Base-by-base conservation (phyloP, 805 yeast genomes). In the Candida pseudofarinosa region DNA sequence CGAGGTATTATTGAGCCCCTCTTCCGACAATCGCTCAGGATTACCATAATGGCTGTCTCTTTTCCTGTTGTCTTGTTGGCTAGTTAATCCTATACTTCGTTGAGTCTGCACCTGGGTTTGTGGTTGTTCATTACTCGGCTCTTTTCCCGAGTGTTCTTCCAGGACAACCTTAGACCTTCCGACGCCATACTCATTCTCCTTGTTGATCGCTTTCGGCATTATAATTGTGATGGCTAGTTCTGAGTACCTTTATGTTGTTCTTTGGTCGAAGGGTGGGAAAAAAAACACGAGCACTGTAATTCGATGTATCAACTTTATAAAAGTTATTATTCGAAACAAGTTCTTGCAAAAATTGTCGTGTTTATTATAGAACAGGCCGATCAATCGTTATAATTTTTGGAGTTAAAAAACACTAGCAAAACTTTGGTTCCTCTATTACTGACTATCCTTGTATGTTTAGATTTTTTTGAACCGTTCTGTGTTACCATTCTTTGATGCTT, bases 161-260 rank as follows among this genome's bases (percentile, higher is more conserved):
- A 40, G 46, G 12, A 40, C n/a, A 13, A 37, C 56, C 47, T 62
- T 62, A 16, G 69, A 55, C 40, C 71, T 56, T 36, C 66, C 55
- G 42, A 63, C 50, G 44, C 67, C 60, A 49, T 55, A 64, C 35
- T 67, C 71, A 52, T 69, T 69, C 49, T 69, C 74, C 54, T 69
- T 68, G 47, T 63, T 65, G 39, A 69, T 38, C 6, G 45, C 36
- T 41, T 45, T 44, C 26, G 45, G 45, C 48, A 45, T 45, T 26
- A 23, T 37, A 37, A 14, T 12, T n/a, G 30, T 18, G 7, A 37
- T 20, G 28, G 6, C 6, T 23, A 10, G 28, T 23, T 23, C 28
- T 23, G 18, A 8, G 17, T 33, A 8, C 35, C 13, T 14, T 14
- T 8, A 33, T 7, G 18, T 16, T 33, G 35, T 33, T 33, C 8